Conservation (phyloP, 805 yeast species). For the Kluyveromyces lactis region DNA sequence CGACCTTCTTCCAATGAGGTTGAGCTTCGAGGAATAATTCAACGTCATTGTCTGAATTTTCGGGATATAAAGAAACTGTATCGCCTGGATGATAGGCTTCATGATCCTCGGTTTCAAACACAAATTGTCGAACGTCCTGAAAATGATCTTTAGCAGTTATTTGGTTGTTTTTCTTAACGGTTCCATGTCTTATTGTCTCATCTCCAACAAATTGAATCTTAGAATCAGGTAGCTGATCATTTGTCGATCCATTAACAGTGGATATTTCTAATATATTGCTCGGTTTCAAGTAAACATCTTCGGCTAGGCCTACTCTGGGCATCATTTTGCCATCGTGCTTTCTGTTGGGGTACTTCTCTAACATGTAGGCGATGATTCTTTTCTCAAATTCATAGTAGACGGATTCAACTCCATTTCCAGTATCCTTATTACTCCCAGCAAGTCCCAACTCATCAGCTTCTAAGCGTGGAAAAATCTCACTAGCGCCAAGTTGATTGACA, state of each 20-base stretch:
- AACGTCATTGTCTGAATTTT: constrained; percentile 58
- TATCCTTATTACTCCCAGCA: constrained; percentile 42
- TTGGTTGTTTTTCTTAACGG: constrained; percentile 43
- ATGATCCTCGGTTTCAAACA: constrained; percentile 27
- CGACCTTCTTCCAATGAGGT: constrained; percentile 57
- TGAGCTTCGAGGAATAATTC: constrained; percentile 57
- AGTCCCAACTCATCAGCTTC: constrained; percentile 85
- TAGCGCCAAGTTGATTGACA: constrained; percentile 68
- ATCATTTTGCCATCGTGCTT: constrained; percentile 13
- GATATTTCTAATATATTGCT: constrained; percentile 14
- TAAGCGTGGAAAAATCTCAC: constrained; percentile 59
- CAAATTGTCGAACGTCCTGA: constrained; percentile 76
- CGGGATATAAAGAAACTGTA: constrained; percentile 66
- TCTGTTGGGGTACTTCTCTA: constrained; percentile 30
- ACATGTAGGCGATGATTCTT: constrained; percentile 33
- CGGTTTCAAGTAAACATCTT: constrained; percentile 23
- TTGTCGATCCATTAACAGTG: neutral
- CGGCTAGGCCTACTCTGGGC: constrained; percentile 17
- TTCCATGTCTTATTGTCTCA: constrained; percentile 31
- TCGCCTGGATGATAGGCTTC: constrained; percentile 65
- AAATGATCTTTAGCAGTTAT: constrained; percentile 69
- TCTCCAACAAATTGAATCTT: constrained; percentile 14
- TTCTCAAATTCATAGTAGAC: constrained; percentile 70
- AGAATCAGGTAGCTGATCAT: neutral
- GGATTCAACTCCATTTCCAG: constrained; percentile 48